Evolutionary conservation across 2,329 filamentous ascomycete genomes (phyloP), one percentile per base, ranked within the genome.

Genomic region (Mariannaea elegans): DNA sequence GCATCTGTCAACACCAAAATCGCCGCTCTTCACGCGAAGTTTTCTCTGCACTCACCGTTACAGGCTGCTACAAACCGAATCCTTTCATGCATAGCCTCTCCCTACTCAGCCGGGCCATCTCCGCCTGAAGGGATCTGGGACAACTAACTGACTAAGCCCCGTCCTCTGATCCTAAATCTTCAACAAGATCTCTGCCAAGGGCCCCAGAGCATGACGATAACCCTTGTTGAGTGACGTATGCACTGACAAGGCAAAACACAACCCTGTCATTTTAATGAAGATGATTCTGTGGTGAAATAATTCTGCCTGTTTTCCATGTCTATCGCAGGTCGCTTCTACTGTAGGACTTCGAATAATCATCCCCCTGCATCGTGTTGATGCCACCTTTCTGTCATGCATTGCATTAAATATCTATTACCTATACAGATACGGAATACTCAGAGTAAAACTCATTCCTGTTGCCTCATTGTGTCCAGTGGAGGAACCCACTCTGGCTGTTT

Each of bases 71-170:
- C 24, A 12, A 7, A 31, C 7, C 9, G 7, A 4, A 19, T 19
- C 13, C 5, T 6, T 41, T 8, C 4, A 4, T 10, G 10, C 23
- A 16, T 8, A 27, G 21, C 41, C 23, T 27, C 21, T 16, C 21
- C 23, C 9, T 24, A 27, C 41, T 3, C 41, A 45, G 41, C 41
- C 41, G 41, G 23, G 19, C 16, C 7, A 29, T 24, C 41, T 27
- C 41, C 21, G 18, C 29, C 16, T n/a, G 21, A 49, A 18, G 36
- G 23, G 24, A 19, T 10, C 36, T 14, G 24, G 5, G 24, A 27
- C 24, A 27, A 27, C 44, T 21, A 45, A 39, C n/a, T 59, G 56
- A 59, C 56, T 53, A 59, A 59, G 56, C 56, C 56, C 24, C 49
- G 24, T 49, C 38, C 56, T 49, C 31, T 21, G 23, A 27, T 34